These are phyloP conservation scores for Chaetomium sp. DNA, from an alignment of 2,329 filamentous ascomycete species.

Conservation along the genomic window DNA sequence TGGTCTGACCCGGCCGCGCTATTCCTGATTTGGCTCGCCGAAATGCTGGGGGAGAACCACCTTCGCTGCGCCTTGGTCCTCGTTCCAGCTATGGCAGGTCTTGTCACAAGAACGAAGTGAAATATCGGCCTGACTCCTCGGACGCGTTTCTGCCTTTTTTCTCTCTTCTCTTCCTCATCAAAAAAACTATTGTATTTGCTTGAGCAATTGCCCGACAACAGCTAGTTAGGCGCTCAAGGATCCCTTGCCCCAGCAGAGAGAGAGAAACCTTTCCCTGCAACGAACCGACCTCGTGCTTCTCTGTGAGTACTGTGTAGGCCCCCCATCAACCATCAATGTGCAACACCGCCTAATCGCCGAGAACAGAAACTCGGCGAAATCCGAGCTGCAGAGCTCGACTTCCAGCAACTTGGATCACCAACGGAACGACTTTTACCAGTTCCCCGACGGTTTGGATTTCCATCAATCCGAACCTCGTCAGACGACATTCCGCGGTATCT, in stretches of 20 bases:
- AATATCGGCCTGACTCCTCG: conserved; percentile 28
- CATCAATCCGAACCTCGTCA: not conserved
- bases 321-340: not conserved
- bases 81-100: conserved; percentile 8
- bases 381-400: not conserved
- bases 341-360: not conserved
- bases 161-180: conserved; percentile 14
- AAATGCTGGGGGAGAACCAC: conserved; percentile 17
- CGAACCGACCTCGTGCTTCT: not conserved
- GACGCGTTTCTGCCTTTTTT: conserved; percentile 19
- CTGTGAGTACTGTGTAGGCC: not conserved
- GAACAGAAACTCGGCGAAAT: conserved; percentile 1
- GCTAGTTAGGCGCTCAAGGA: not conserved
- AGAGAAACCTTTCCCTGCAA: not conserved
- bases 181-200: conserved; percentile 2
- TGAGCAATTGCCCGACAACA: conserved; percentile 5
- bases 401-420: conserved; percentile 1
- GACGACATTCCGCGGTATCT: conserved; percentile 1
- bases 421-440: not conserved
- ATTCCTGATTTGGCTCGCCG: conserved; percentile 25
- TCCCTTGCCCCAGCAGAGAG: too few relatives aligned
- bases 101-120: conserved; percentile 17
- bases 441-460: not conserved
- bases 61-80: conserved; percentile 23
- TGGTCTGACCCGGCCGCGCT: conserved; percentile 3